Percentiles rank a stretch among this genome's conserved stretches.
These are phyloP conservation scores for Sinapis alba DNA, from an alignment of 441 rosid genomes.

Conservation along the genomic window DNA sequence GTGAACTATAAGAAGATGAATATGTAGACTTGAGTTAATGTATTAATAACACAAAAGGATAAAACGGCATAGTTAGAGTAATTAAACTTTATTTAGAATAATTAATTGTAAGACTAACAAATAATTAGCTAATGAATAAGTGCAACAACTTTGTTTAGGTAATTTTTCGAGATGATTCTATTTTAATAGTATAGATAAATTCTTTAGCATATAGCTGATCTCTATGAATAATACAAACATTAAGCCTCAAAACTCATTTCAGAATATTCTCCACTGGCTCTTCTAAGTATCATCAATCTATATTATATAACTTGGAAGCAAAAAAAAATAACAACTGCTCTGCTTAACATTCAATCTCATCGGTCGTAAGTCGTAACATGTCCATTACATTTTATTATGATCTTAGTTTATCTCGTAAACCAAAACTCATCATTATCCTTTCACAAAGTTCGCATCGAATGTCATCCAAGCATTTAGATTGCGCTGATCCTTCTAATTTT, in stretches of 20 bases:
- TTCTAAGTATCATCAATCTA: neutral
- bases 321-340: neutral
- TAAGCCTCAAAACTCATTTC: neutral
- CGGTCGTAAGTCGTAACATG: neutral
- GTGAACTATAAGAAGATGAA: too few relatives aligned
- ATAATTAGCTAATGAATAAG: too few relatives aligned
- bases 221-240: neutral
- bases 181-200: too few relatives aligned
- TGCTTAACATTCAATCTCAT: neutral
- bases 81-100: too few relatives aligned
- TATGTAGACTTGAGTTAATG: too few relatives aligned
- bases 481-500: neutral
- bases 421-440: neutral
- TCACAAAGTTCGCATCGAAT: neutral
- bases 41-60: too few relatives aligned
- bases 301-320: neutral
- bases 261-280: conserved; percentile 2
- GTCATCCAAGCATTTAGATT: neutral
- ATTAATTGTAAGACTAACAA: too few relatives aligned
- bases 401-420: neutral
- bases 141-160: too few relatives aligned
- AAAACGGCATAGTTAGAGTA: too few relatives aligned
- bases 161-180: too few relatives aligned
- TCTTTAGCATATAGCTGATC: neutral
- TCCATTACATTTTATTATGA: neutral